Base-by-base conservation (phyloP, 2,329 filamentous ascomycete genomes). In the Claviceps quebecensis region DNA sequence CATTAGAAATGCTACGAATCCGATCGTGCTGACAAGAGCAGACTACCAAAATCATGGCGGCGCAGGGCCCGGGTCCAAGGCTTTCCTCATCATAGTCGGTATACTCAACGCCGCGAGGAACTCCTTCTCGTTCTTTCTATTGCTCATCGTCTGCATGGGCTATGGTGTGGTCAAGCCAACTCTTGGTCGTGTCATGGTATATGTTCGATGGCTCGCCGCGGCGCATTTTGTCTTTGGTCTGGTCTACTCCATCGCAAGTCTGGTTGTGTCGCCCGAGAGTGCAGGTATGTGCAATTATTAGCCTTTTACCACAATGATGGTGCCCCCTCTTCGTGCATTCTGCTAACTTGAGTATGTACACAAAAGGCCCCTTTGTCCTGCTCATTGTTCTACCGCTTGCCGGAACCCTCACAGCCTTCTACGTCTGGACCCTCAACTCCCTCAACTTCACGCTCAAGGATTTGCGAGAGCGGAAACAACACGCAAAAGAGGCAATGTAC, bases 111-210 rank as follows among this genome's bases (percentile, higher is more conserved):
- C 93, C 5, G 90, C 84, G 52, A 80, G 93, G 56, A 98, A 97
- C 69, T 96, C 91, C 0, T 97, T 98, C 66, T 96, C 91, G 0
- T 98, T 98, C 74, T 98, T 98, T 74, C 74, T 98, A 48, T 77
- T 98, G 8, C 81, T 98, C 50, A 97, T 98, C 58, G 93, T 98
- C 36, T 98, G 93, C 68, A 98, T 98, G 93, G 93, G 93, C 36
- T 98, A 98, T 61, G 93, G 93, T 59, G 94, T 98, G 23, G 94
- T 98, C 58, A 97, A 97, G 70, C 86, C 84, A 2, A 88, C 85
- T 2, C 77, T 98, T 4, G 93, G 93, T 53, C 86, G 84, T 61
- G 90, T 89, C 13, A 98, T 98, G 93, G 81, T 91, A 57, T 91
- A 87, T 61, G 90, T 96, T 44, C 87, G 93, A 54, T 86, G 86